Base-by-base conservation (phyloP, 139 green algal species). In the Volvox reticuliferus region DNA sequence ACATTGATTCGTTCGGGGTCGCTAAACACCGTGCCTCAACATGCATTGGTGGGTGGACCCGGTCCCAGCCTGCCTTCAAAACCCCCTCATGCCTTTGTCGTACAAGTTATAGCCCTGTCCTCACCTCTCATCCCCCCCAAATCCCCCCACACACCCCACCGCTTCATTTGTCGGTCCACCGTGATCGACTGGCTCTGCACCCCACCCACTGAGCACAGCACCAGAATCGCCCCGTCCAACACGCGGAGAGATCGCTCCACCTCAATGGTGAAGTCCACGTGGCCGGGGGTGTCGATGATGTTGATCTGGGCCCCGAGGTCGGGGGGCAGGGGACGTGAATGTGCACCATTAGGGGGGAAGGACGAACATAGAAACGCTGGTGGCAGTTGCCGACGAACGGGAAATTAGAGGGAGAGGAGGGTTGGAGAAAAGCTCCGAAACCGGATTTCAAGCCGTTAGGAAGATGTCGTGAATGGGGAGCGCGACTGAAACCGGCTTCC, bases 221-320 rank as follows among this genome's bases (percentile, higher is more conserved):
- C 98, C 82, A 99, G 94, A 14, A 99, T 94, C 0, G 98, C 98
- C 22, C 98, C 98, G 89, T 99, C 98, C 91, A 99, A 94, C 88
- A 99, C 98, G 19, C 98, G 94, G 93, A 99, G 94, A 17, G 98
- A 96, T 19, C 98, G 96, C 93, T 99, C 98, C 79, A 94, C 98
- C 93, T 99, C 98, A 62, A 99, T 99, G 55, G 98, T 99, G 94
- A 99, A 99, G 95, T 99, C 98, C 50, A 99, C 98, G 94, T 99
- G 98, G 6, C 97, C 97, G 32, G 98, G 98, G 0, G 97, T 99
- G 95, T 99, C 97, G 91, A 99, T 99, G 94, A 99, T 99, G 95
- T 99, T 99, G 95, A 99, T 98, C 89, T 97, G 86, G 12, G 50
- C 1, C n/a, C n/a, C n/a, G n/a, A n/a, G n/a, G n/a, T n/a, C n/a